Conservation (phyloP, 2,329 filamentous ascomycete genomes). For the Onygena corvina region DNA sequence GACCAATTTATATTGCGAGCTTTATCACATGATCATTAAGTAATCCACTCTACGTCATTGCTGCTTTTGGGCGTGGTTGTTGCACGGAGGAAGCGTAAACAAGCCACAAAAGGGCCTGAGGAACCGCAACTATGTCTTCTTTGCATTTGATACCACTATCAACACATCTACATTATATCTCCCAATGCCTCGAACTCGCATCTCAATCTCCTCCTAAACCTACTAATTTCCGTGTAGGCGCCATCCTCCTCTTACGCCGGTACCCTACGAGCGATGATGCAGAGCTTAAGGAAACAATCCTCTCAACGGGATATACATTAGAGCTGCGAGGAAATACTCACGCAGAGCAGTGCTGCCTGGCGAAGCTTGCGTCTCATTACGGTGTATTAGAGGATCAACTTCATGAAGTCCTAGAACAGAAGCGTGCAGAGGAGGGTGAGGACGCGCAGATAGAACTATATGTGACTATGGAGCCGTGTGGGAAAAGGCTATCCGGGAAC, state of each 20-base stretch:
- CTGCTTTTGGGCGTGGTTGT: not conserved
- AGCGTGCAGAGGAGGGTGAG: not conserved
- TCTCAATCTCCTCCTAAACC: conserved; percentile 69
- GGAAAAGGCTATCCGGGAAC: conserved; percentile 37
- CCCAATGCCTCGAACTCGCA: conserved; percentile 62
- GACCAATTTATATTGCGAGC: too few relatives aligned
- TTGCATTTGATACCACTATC: conserved; percentile 11
- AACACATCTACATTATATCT: conserved; percentile 46
- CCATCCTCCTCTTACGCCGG: conserved; percentile 53
- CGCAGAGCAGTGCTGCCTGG: conserved; percentile 82
- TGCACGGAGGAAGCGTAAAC: not conserved
- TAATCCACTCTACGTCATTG: not conserved
- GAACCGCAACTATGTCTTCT: conserved; percentile 8
- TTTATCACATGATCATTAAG: too few relatives aligned
- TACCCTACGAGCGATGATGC: conserved; percentile 13
- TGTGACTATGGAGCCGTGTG: conserved; percentile 65
- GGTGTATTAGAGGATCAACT: conserved; percentile 27
- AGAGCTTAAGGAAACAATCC: conserved; percentile 38
- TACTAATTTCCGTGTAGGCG: conserved; percentile 88
- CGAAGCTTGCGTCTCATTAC: conserved; percentile 45
- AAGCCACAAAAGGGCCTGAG: not conserved
- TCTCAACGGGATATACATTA: conserved; percentile 78
- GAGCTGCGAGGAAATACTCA: conserved; percentile 90
- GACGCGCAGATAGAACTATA: conserved; percentile 54
- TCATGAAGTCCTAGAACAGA: conserved; percentile 27